Evolutionary conservation across 1,284 basidiomycete genomes (phyloP).

Genomic region (Wallemia ichthyophaga): DNA sequence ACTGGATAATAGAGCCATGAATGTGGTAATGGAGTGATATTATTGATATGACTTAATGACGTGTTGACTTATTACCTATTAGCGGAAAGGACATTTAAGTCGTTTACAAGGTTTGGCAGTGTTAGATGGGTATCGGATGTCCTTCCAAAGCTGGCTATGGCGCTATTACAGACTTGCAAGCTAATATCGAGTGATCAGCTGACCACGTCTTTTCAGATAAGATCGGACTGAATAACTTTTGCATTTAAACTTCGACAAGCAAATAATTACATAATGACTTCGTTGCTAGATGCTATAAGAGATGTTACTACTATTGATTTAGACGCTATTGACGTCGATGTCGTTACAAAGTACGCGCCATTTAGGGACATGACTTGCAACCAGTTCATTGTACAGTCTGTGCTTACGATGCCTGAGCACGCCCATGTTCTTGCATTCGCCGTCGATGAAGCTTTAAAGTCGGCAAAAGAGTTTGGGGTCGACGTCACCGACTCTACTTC

Average conservation of each 20-base stretch:
- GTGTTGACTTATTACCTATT: too few species aligned
- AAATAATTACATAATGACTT: neutral
- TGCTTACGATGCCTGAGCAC: neutral
- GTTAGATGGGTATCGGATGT: too few species aligned
- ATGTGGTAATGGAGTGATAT: too few species aligned
- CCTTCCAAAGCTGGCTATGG: too few species aligned
- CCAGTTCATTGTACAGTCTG: neutral
- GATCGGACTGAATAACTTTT: too few species aligned
- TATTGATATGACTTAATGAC: too few species aligned
- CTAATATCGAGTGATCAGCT: neutral
- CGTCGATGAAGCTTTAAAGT: neutral
- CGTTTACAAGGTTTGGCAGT: too few species aligned
- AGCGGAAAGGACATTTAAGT: too few species aligned
- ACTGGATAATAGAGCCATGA: too few species aligned
- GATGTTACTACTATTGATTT: neutral
- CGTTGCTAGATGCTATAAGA: neutral
- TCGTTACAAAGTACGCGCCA: neutral
- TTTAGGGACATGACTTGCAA: neutral
- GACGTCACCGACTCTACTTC: neutral
- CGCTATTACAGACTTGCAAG: too few species aligned
- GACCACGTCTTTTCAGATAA: neutral
- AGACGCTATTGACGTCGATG: neutral
- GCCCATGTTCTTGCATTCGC: neutral
- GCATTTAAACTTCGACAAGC: too few species aligned
- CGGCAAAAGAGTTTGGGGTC: neutral